Base-by-base conservation (phyloP, 345 rosid species). In the Eucalyptus curtisii region DNA sequence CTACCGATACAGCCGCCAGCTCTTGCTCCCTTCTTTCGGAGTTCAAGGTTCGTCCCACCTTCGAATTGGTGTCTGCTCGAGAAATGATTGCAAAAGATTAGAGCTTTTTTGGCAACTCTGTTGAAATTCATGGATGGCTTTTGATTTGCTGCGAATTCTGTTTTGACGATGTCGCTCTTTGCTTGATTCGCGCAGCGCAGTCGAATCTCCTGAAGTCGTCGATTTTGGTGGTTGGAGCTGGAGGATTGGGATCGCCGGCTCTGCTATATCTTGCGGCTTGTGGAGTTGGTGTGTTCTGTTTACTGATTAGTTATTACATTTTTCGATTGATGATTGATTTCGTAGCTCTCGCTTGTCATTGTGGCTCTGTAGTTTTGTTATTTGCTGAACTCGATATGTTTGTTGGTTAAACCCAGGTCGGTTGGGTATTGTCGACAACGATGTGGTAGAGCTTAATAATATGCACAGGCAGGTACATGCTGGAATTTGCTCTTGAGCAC, bases 181-280 rank as follows among this genome's bases (percentile, higher is more conserved):
- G 64, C 16, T 80, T 22, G 17, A 40, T 85, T 86, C 55, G 44
- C 91, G 37, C 87, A 96, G 99, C 92, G 87, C 99, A 97, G 90
- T 92, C 98, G 86, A 96, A 94, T 88, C 95, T 97, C 9, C 89
- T 94, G 91, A 96, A 96, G 89, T 96, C 98, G 37, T 96, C 99
- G 1, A 89, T 97, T 88, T 91, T 97, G 88, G 97, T 97, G 19
- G 94, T 97, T 53, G 99, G 99, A 91, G 99, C 99, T 61, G 99
- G 99, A 91, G 99, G 99, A 10, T 91, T 97, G 86, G 99, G 99
- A 88, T 96, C 99, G 47, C 99, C 99, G 12, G 99, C 97, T 49
- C 91, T 96, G 85, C 80, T 96, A 71, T 97, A 96, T 94, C 97
- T 97, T 7, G 99, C 98, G 49, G 99, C 98, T 81, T 96, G 95